Base-by-base conservation (phyloP, 2,329 filamentous ascomycete genomes). In the Dothidotthia symphoricarpi region DNA sequence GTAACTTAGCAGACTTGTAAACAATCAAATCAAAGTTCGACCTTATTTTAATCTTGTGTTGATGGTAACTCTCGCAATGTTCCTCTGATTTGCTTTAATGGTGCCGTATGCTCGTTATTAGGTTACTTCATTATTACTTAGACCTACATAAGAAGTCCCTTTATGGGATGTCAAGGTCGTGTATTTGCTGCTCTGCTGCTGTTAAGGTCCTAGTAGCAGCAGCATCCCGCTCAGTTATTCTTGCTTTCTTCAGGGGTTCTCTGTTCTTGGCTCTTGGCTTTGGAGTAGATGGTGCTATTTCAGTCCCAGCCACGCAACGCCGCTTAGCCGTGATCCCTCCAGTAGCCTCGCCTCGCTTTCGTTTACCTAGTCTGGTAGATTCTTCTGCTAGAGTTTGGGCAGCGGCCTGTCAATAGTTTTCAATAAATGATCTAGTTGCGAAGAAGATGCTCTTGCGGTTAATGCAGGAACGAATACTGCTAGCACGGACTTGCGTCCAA, bases 401-500 rank as follows among this genome's bases (percentile, higher is more conserved):
- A 40, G 28, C 27, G 10, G 11, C 27, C 26, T 28, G 31, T 30
- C 15, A 30, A 15, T 30, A 12, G 9, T 30, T 12, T 10, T 16
- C 16, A 30, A n/a, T n/a, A 22, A 33, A 26, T 37, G 11, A 37
- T 41, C 1, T 2, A 26, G 34, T 34, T 41, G 34, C 37, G 16
- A 16, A 41, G 34, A 37, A 31, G 39, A 34, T 28, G 34, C 34
- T 31, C 24, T 29, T 41, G 14, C 15, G 19, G 3, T 41, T 14
- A 36, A 28, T 28, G 34, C 14, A 16, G 39, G 39, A 32, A 16
- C 12, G 17, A 37, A 26, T 37, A 7, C 19, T 37, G 30, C 25
- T 37, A 41, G 29, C 29, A 28, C 39, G 17, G 39, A 22, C 10
- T 31, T 37, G 19, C 34, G 2, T 37, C 39, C n/a, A 15, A 41